Conservation (phyloP, 805 yeast species). For the Metschnikowia henanensis region DNA sequence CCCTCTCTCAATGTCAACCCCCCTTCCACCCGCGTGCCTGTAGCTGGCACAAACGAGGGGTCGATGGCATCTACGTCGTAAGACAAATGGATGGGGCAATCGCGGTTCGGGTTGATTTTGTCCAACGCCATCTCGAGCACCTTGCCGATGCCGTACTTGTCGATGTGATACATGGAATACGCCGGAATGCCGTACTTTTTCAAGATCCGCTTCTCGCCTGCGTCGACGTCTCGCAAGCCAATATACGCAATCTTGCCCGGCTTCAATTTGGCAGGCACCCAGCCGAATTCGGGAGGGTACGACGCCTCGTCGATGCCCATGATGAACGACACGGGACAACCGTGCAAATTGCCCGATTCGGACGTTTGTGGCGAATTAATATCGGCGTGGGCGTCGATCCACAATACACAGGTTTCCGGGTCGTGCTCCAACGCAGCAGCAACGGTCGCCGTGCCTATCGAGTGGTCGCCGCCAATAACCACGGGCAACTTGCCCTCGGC, state of each 20-base stretch:
- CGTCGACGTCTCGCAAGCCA: constrained; percentile 92
- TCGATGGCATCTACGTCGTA: constrained; percentile 98
- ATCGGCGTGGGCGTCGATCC: constrained; percentile 99
- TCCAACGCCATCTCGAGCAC: constrained; percentile 91
- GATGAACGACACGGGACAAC: constrained; percentile 92
- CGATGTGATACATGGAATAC: constrained; percentile 94
- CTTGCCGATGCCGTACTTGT: constrained; percentile 86
- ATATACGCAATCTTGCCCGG: constrained; percentile 82
- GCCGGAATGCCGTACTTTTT: constrained; percentile 75
- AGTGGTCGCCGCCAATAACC: constrained; percentile 96
- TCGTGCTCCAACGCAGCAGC: constrained; percentile 74
- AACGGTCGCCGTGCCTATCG: constrained; percentile 92
- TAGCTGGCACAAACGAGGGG: constrained; percentile 92
- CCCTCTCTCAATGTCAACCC: constrained; percentile 96
- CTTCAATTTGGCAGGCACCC: constrained; percentile 75
- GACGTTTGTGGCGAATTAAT: constrained; percentile 86
- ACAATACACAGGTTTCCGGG: constrained; percentile 86
- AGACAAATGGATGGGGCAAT: constrained; percentile 79
- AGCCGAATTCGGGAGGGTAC: constrained; percentile 71
- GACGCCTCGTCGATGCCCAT: constrained; percentile 72
- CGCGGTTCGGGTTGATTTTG: constrained; percentile 66
- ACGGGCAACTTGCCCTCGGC: constrained; percentile 58
- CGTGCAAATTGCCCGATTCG: constrained; percentile 89
- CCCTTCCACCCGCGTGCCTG: constrained; percentile 98
- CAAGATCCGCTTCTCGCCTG: constrained; percentile 76